These are phyloP conservation scores for Paraconiothyrium brasiliense DNA, from an alignment of 2,329 filamentous ascomycete species.

Conservation along the genomic window DNA sequence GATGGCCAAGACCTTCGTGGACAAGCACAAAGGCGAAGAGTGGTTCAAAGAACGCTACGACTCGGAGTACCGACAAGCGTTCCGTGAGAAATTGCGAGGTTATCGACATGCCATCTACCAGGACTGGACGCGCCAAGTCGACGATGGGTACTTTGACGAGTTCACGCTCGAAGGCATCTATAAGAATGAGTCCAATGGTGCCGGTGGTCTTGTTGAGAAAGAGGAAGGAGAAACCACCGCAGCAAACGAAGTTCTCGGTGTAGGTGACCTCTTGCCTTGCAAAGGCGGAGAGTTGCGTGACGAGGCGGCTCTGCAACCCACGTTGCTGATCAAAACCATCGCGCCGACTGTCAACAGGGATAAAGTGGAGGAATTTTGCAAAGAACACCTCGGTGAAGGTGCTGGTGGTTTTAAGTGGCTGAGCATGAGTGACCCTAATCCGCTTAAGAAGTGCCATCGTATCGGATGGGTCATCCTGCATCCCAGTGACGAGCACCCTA, in stretches of 20 bases:
- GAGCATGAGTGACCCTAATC: constrained; percentile 95
- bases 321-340: constrained; percentile 96
- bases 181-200: constrained; percentile 89
- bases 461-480: constrained; percentile 99
- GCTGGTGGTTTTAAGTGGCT: constrained; percentile 95
- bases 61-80: constrained; percentile 77
- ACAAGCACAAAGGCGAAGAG: constrained; percentile 92
- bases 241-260: constrained; percentile 89
- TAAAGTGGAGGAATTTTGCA: constrained; percentile 93
- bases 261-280: constrained; percentile 87
- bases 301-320: constrained; percentile 87
- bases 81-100: constrained; percentile 79
- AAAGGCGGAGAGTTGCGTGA: constrained; percentile 88
- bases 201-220: constrained; percentile 86
- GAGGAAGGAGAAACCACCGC: constrained; percentile 95
- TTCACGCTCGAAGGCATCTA: constrained; percentile 94
- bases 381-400: constrained; percentile 89
- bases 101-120: constrained; percentile 81
- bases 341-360: constrained; percentile 93
- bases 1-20: constrained; percentile 90
- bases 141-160: constrained; percentile 87
- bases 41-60: constrained; percentile 98
- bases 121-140: constrained; percentile 90
- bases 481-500: constrained; percentile 73
- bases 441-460: constrained; percentile 93